Conservation (phyloP, 2,329 filamentous ascomycete genomes). For the Aspergillus sp. region DNA sequence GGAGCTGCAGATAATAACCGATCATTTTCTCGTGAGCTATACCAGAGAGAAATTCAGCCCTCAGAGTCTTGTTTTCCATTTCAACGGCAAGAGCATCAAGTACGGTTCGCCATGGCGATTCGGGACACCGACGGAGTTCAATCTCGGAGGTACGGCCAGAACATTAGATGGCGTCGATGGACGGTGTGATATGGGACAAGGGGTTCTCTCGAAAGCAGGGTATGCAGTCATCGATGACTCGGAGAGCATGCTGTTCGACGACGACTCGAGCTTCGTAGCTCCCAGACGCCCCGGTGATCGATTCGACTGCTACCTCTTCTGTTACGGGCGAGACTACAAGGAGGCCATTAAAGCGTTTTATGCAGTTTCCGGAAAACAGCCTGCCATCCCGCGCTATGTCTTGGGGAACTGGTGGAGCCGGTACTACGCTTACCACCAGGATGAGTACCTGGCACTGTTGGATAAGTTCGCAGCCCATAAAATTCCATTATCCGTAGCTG, state of each 20-base stretch:
- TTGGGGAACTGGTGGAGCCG: slow-evolving; percentile 68
- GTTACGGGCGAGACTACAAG: slow-evolving; percentile 58
- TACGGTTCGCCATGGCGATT: slow-evolving; percentile 54
- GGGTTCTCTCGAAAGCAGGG: slow-evolving; percentile 53
- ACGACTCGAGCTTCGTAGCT: slow-evolving; percentile 53
- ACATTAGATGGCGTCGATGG: slow-evolving; percentile 58
- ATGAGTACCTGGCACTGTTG: slow-evolving; percentile 59
- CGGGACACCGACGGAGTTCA: slow-evolving; percentile 42
- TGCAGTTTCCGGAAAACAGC: slow-evolving; percentile 56
- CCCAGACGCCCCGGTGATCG: slow-evolving; percentile 49
- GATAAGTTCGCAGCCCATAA: slow-evolving; percentile 53
- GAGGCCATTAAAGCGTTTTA: slow-evolving; percentile 57
- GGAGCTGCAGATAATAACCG: slow-evolving; percentile 57
- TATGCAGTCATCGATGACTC: slow-evolving; percentile 57
- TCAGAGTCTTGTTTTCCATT: slow-evolving; percentile 49
- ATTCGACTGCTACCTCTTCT: slow-evolving; percentile 61
- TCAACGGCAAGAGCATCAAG: slow-evolving; percentile 44
- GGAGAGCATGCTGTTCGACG: slow-evolving; percentile 58
- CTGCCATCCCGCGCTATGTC: slow-evolving; percentile 56
- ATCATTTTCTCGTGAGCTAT: slow-evolving; percentile 58
- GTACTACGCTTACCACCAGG: slow-evolving; percentile 58
- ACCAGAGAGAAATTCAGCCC: slow-evolving; percentile 57
- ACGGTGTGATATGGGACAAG: slow-evolving; percentile 49
- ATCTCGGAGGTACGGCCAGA: slow-evolving; percentile 52
- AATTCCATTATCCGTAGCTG: slow-evolving; percentile 60